Percentiles rank a stretch among this genome's conserved stretches.
Conservation (phyloP, 2,329 filamentous ascomycete species). For the Diplocarpon rosae region DNA sequence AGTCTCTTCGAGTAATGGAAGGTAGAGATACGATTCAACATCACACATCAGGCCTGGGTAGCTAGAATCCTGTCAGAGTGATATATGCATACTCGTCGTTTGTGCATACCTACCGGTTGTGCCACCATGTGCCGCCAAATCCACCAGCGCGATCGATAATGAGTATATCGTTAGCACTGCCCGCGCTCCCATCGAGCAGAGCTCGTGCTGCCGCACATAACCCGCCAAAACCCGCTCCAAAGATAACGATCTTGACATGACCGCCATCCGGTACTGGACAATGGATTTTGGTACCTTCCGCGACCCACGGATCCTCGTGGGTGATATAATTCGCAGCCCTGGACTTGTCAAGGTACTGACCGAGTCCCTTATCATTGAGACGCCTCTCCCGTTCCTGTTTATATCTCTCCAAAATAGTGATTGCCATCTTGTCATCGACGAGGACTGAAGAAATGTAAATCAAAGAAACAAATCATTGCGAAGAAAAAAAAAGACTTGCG, state of each 20-base stretch:
- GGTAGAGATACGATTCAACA: conserved; percentile 47
- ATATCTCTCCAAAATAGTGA: conserved; percentile 5
- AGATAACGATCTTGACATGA: conserved; percentile 7
- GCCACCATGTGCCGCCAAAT: conserved; percentile 39
- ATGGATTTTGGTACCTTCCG: not conserved
- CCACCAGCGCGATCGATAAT: conserved; percentile 36
- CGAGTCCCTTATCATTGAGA: conserved; percentile 4
- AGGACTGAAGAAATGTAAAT: not conserved
- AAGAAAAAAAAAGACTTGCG: too few relatives aligned
- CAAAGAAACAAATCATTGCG: too few relatives aligned
- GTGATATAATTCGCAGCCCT: conserved; percentile 1
- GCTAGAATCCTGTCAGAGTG: conserved; percentile 7
- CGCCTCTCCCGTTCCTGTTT: conserved; percentile 3
- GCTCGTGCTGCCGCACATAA: conserved; percentile 4
- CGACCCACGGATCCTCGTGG: conserved; percentile 7
- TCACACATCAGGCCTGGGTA: conserved; percentile 43
- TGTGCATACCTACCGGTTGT: conserved; percentile 27
- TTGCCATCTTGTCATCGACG: not conserved
- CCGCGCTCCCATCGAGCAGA: conserved; percentile 5
- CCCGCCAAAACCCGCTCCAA: conserved; percentile 7
- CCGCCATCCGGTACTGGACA: conserved; percentile 3
- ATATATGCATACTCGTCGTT: not conserved
- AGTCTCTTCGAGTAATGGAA: conserved; percentile 49
- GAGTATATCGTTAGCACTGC: conserved; percentile 26
- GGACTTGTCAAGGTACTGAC: conserved; percentile 4